Evolutionary conservation across 768 basidiomycete species (phyloP), one percentile per base, ranked within the genome.

Genomic region (Tylopilus sp.): DNA sequence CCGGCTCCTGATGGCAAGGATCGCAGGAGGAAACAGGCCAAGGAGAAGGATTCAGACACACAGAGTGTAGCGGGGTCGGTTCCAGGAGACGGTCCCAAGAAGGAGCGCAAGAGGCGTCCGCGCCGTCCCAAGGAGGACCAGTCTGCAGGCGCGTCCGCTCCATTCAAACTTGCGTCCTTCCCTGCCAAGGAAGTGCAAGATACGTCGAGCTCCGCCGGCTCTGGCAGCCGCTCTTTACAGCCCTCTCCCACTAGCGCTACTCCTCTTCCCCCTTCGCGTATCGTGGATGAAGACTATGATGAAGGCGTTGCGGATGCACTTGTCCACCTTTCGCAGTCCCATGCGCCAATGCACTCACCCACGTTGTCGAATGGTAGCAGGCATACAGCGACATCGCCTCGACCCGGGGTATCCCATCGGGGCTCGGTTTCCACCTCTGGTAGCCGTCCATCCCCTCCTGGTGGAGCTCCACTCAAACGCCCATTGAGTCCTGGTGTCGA

Each of bases 211-310:
- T 88, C 86, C 8, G 80, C 79, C 52, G 79, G 81, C 13, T 83
- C 83, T 22, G 79, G 79, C 1, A 74, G 68, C 47, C 73, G 85
- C 25, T 88, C 86, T 1, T 73, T 83, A 36, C 86, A 87, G 57
- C 87, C 86, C 2, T 88, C 85, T 26, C 86, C 88, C 1, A 88
- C 80, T 2, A 80, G 77, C 51, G 78, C 75, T 18, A 76, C 78
- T 7, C 78, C 82, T 47, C 70, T 80, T 33, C 79, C 82, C 17
- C 83, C 85, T 7, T 74, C 82, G 11, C 78, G 94, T 7, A 71
- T 80, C 2, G 79, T 95, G 17, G 92, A 97, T 61, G 94, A 98
- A 58, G 89, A 97, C 60, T 97, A 97, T 59, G 94, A 98, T 59
- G 94, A 94, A 67, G 89, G 87, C 22, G 88, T 84, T n/a, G 83